A percentile compares a stretch with the other conserved stretches of the same genome.
Evolutionary conservation across 78 protist genomes (phyloP).

Genomic region (Dictyostelium brefeldianum): DNA sequence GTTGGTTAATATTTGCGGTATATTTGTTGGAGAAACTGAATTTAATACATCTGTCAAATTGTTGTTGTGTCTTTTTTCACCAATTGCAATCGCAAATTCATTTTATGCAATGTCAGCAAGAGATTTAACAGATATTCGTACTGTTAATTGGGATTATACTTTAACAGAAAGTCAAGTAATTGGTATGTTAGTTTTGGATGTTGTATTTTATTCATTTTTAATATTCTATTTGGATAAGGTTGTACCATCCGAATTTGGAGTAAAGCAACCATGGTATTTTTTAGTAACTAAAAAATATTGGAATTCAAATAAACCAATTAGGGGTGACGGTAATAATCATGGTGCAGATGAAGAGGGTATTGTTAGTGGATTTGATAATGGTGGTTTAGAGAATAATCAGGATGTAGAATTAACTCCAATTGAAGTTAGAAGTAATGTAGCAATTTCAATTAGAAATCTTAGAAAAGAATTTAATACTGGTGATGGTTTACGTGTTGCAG

Average conservation of each 20-base stretch:
- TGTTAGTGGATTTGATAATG: no score
- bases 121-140: background rate
- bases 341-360: background rate
- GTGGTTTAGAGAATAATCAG: background rate
- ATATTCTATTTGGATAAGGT: slow-evolving; percentile 61
- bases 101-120: background rate
- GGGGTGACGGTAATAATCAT: background rate
- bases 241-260: slow-evolving; percentile 38
- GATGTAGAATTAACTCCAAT: background rate
- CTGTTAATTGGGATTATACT: background rate
- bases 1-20: background rate
- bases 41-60: background rate
- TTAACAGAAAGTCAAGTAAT: background rate
- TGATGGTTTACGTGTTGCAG: slow-evolving; percentile 65
- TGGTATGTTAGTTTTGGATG: slow-evolving; percentile 52
- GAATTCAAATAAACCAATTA: background rate
- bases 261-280: slow-evolving; percentile 23
- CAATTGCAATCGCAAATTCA: slow-evolving; percentile 31
- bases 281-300: slow-evolving; percentile 31
- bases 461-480: slow-evolving; percentile 70
- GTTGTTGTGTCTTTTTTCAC: slow-evolving; percentile 25
- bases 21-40: slow-evolving; percentile 1
- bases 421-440: slow-evolving; percentile 5
- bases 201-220: slow-evolving; percentile 34
- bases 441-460: slow-evolving; percentile 39